phyloP scores from a whole-genome alignment of 331 rosid species.

The Acacia concinna region DNA sequence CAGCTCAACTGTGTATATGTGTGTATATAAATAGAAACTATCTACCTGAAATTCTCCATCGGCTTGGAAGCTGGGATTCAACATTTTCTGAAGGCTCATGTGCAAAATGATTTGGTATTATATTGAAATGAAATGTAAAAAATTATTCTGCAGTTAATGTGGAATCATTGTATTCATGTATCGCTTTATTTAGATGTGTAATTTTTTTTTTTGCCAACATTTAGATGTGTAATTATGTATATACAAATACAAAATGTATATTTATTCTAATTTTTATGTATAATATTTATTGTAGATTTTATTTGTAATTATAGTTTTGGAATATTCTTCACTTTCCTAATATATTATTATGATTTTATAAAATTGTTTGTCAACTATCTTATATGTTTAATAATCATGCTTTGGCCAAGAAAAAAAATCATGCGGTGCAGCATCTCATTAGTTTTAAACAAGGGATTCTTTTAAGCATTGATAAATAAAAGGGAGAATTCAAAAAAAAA shows the following conservation, averaged over 20 bases:
- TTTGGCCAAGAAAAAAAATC: too few species aligned
- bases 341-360: background rate
- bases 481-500: too few species aligned
- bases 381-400: background rate
- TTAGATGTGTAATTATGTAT: background rate
- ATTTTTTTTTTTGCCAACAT: too few species aligned
- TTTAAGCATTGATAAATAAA: background rate
- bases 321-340: background rate
- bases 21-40: too few species aligned
- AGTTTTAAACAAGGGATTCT: background rate
- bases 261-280: background rate
- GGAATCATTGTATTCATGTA: background rate
- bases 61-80: too few species aligned
- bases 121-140: background rate
- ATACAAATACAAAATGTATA: background rate
- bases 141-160: background rate
- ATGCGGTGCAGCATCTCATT: background rate
- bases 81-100: background rate
- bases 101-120: background rate
- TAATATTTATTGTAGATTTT: background rate
- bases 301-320: background rate
- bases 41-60: too few species aligned
- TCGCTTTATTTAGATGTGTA: background rate
- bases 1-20: too few species aligned
- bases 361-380: background rate